Percentiles rank a stretch among this genome's conserved stretches.
These are phyloP conservation scores for Tricholoma sp. DNA, from an alignment of 768 basidiomycete species.

Conservation along the genomic window DNA sequence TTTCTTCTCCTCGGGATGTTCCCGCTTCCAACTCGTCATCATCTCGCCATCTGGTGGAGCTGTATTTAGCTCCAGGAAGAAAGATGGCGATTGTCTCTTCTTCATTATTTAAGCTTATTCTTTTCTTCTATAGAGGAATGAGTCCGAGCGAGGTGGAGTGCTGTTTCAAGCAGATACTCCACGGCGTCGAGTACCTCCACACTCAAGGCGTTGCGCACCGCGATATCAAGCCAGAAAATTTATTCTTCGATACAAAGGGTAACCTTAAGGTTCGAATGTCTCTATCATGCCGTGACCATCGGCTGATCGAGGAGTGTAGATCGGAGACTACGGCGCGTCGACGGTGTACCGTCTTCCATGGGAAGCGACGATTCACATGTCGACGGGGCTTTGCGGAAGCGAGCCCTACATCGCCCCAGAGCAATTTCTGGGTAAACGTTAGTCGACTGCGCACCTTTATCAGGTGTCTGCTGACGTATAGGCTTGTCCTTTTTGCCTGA, in stretches of 20 bases:
- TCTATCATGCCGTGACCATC: neutral
- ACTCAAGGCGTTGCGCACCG: conserved; percentile 97
- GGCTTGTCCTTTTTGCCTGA: conserved; percentile 16
- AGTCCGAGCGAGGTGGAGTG: conserved; percentile 90
- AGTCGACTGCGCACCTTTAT: conserved; percentile 36
- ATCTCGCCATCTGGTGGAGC: no score
- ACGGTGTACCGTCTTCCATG: conserved; percentile 99
- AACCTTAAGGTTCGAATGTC: conserved; percentile 74
- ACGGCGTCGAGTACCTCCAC: conserved; percentile 87
- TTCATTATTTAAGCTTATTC: no score
- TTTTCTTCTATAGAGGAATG: conserved; percentile 46
- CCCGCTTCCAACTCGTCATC: neutral
- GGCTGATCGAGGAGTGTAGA: conserved; percentile 39
- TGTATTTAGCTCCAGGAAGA: neutral
- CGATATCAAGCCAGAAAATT: conserved; percentile 96
- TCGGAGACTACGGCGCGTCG: conserved; percentile 97
- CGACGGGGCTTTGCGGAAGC: conserved; percentile 93
- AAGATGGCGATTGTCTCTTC: no score
- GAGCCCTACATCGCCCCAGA: conserved; percentile 99
- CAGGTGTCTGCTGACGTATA: conserved; percentile 31
- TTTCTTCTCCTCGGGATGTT: conserved; percentile 7
- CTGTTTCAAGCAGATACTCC: conserved; percentile 94
- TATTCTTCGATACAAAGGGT: conserved; percentile 89
- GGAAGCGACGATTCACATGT: conserved; percentile 96
- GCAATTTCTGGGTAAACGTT: conserved; percentile 95